phyloP scores from a whole-genome alignment of 805 yeast species.

The Zygoascus flipseniorum region DNA sequence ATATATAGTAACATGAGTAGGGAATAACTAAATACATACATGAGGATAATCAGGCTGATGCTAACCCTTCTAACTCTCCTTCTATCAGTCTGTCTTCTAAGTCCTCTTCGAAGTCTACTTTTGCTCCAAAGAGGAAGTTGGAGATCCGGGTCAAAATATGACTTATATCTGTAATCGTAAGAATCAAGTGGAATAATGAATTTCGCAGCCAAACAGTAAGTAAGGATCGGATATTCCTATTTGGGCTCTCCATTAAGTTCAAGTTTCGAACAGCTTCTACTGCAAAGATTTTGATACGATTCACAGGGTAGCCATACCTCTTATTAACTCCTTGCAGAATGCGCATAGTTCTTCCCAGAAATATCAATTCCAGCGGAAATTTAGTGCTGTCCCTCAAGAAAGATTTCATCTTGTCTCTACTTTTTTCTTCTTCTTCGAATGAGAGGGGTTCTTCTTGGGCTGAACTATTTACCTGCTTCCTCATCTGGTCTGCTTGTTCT shows the following conservation, averaged over 20 bases:
- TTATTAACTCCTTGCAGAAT: slow-evolving; percentile 66
- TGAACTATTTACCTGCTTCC: background rate
- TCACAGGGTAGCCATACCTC: slow-evolving; percentile 63
- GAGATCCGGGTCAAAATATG: background rate
- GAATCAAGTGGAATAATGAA: slow-evolving; percentile 7
- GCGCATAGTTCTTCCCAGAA: slow-evolving; percentile 62
- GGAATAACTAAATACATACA: no score
- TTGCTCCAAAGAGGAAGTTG: background rate
- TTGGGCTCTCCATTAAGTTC: background rate
- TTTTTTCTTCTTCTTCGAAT: slow-evolving; percentile 35
- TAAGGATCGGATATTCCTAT: slow-evolving; percentile 2
- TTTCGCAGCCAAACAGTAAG: slow-evolving; percentile 7
- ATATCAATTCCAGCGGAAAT: slow-evolving; percentile 59
- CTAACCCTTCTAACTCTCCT: background rate
- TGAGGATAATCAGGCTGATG: background rate
- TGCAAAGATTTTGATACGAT: slow-evolving; percentile 57
- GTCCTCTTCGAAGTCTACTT: slow-evolving; percentile 13
- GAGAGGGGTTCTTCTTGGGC: slow-evolving; percentile 23
- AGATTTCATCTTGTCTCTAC: slow-evolving; percentile 41
- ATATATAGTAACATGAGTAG: no score
- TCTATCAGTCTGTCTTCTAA: background rate
- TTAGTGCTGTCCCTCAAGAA: slow-evolving; percentile 55
- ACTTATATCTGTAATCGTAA: slow-evolving; percentile 10
- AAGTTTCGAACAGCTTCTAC: slow-evolving; percentile 36
- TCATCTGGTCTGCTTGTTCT: background rate